A percentile compares a stretch with the other conserved stretches of the same genome.
These are phyloP conservation scores for Narthecium ossifragum DNA, from an alignment of 106 monocot species.

Conservation along the genomic window DNA sequence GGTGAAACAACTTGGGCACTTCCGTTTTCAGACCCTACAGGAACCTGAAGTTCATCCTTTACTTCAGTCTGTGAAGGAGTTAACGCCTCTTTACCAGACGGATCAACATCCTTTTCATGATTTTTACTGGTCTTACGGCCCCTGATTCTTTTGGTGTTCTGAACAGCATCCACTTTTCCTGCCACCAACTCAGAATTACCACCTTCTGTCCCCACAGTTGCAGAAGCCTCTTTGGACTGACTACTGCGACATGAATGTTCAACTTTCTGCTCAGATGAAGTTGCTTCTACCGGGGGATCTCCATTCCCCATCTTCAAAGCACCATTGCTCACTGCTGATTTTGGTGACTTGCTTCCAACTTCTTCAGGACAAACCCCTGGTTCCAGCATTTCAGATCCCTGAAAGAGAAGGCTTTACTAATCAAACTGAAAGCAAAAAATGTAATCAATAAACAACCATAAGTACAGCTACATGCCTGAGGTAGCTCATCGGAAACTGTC, in stretches of 20 bases:
- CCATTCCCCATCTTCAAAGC: background rate
- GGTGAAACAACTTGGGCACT: background rate
- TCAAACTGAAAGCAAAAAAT: background rate
- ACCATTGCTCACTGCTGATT: background rate
- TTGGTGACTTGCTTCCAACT: background rate
- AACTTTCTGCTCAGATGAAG: background rate
- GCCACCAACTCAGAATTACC: background rate
- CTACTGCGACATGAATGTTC: background rate
- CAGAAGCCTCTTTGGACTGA: background rate
- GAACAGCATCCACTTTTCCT: background rate
- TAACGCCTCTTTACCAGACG: constrained; percentile 5
- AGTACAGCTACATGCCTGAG: constrained; percentile 3
- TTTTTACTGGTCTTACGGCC: background rate
- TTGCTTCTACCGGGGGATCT: background rate
- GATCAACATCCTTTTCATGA: background rate
- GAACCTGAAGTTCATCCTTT: background rate
- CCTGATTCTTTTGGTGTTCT: background rate
- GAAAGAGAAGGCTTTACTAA: no score
- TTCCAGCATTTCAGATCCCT: background rate
- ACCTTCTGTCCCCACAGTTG: background rate
- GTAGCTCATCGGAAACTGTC: constrained; percentile 8
- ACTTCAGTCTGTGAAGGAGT: background rate
- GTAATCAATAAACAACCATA: background rate
- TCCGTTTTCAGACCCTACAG: background rate
- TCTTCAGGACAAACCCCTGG: background rate